These are phyloP conservation scores for Astragalus glycyphyllos DNA, from an alignment of 306 rosid genomes.

Conservation along the genomic window DNA sequence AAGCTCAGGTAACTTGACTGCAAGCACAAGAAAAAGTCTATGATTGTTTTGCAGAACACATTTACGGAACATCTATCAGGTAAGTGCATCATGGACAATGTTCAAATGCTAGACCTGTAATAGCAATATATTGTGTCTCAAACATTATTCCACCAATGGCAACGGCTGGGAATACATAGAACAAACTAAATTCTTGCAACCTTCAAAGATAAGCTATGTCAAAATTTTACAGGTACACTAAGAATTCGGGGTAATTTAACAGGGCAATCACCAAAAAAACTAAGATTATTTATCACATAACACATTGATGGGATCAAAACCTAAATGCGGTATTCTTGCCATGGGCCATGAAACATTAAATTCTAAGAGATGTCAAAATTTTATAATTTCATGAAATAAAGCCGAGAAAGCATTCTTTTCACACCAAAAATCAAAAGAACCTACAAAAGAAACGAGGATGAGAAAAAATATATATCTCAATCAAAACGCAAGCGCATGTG, in stretches of 20 bases:
- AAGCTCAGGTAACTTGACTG: conserved; percentile 97
- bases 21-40: conserved; percentile 52
- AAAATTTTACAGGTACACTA: conserved; percentile 50
- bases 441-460: conserved; percentile 14
- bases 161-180: conserved; percentile 4
- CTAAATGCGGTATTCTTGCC: conserved; percentile 14
- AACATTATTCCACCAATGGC: background rate
- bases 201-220: background rate
- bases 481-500: conserved; percentile 4
- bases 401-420: conserved; percentile 22
- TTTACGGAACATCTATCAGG: conserved; percentile 29
- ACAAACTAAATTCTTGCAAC: conserved; percentile 29
- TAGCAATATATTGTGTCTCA: conserved; percentile 17
- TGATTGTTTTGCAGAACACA: conserved; percentile 23
- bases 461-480: background rate
- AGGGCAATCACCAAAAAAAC: conserved; percentile 50
- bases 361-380: conserved; percentile 2
- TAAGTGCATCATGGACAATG: conserved; percentile 35
- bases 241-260: conserved; percentile 74
- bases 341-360: conserved; percentile 10
- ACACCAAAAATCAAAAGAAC: conserved; percentile 23
- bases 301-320: conserved; percentile 16
- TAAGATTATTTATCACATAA: conserved; percentile 20
- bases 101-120: conserved; percentile 26
- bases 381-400: conserved; percentile 30